A percentile compares a stretch with the other conserved stretches of the same genome.
These are phyloP conservation scores for Boletus barrowsii DNA, from an alignment of 768 basidiomycete species.

Conservation along the genomic window DNA sequence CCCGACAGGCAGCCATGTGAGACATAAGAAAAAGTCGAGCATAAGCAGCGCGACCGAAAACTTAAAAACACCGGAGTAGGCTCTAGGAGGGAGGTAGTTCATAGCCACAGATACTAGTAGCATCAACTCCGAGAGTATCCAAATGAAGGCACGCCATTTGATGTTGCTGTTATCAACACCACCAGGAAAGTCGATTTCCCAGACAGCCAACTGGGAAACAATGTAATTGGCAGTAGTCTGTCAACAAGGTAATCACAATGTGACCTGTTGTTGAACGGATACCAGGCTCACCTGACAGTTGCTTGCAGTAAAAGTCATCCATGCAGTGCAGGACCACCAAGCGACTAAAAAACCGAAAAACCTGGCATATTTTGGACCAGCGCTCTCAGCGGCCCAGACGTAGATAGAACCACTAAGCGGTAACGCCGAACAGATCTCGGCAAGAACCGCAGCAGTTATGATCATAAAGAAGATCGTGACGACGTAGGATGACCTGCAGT, in stretches of 20 bases:
- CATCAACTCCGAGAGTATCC: constrained; percentile 75
- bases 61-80: constrained; percentile 76
- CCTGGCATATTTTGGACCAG: constrained; percentile 80
- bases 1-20: constrained; percentile 92
- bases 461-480: constrained; percentile 84
- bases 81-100: constrained; percentile 79
- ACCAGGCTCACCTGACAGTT: constrained; percentile 69
- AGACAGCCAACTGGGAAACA: constrained; percentile 78
- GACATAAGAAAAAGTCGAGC: constrained; percentile 82
- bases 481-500: constrained; percentile 76
- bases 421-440: constrained; percentile 88
- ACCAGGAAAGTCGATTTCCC: constrained; percentile 80
- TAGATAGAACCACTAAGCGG: constrained; percentile 90
- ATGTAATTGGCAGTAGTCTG: constrained; percentile 89
- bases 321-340: constrained; percentile 94
- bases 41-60: constrained; percentile 72
- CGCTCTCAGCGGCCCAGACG: constrained; percentile 92
- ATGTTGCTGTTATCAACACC: constrained; percentile 66
- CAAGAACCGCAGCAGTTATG: constrained; percentile 82
- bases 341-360: constrained; percentile 89
- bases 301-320: constrained; percentile 90
- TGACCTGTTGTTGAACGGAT: neutral
- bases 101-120: constrained; percentile 70
- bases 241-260: neutral
- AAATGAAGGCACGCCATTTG: constrained; percentile 84